Base-by-base conservation (phyloP, 1,139 yeast species). In the Yamadazyma triangularis region DNA sequence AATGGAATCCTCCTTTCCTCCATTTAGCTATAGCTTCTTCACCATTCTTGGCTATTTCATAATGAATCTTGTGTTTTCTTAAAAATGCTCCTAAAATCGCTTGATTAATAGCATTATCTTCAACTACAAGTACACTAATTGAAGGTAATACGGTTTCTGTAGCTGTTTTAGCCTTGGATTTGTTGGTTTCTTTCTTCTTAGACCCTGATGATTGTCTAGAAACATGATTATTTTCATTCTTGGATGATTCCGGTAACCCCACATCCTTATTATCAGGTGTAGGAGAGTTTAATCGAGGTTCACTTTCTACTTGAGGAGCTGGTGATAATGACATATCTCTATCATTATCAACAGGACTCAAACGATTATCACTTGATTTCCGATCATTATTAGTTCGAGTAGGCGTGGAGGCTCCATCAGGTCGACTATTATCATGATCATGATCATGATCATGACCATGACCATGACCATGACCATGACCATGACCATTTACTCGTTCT, bases 91-190 rank as follows among this genome's bases (percentile, higher is more conserved):
- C 95, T 51, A 91, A 69, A 70, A 91, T 89, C 29, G 87, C 86
- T 60, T 87, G 95, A 58, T 91, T 91, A 48, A 91, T 89, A 28
- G 91, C 83, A 55, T 91, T 91, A 66, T 91, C 98, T 56, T 91
- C 98, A 6, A 93, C 98, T 22, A 91, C 91, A 33, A 91, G 63
- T 3, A 91, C 96, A 24, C 88, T 86, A 31, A 91, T 81, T 36
- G 88, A 86, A 0, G 96, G 96, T 18, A 75, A 49, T 8, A 75
- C 79, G 34, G 70, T 36, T 27, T 40, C 49, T 2, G 43, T 39
- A 8, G 50, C 42, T 9, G 46, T 30, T n/a, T n/a, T n/a, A n/a
- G n/a, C n/a, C 21, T 36, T 38, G n/a, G 28, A 28, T 18, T 32
- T 31, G 4, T 14, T 4, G 1, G 23, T 31, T 13, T 30, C 34